Evolutionary conservation across 192 early-diverging fungal genomes (phyloP).

Genomic region (Coemansia sp.): DNA sequence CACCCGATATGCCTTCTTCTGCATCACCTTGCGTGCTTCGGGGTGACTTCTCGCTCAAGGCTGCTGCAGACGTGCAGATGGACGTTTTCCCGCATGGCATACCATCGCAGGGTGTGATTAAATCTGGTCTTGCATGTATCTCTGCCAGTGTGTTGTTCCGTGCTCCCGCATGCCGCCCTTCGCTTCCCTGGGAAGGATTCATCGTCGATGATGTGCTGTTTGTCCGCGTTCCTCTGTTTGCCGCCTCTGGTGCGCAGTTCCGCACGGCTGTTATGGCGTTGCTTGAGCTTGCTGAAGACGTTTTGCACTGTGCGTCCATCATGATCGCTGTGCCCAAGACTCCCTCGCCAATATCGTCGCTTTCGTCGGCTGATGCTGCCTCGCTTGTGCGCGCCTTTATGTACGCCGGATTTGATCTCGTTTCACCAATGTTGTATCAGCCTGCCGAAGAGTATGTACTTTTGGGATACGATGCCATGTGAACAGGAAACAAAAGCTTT

Average conservation of each 20-base stretch:
- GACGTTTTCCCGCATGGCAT: slow-evolving; percentile 45
- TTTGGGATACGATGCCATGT: slow-evolving; percentile 60
- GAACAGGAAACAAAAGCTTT: too few species aligned
- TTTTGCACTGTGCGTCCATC: slow-evolving; percentile 31
- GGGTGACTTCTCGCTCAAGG: slow-evolving; percentile 11
- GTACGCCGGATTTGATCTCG: slow-evolving; percentile 64
- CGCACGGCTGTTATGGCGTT: slow-evolving; percentile 44
- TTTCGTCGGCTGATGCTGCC: slow-evolving; percentile 12
- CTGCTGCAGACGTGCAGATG: slow-evolving; percentile 25
- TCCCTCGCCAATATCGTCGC: not conserved
- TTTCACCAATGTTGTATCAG: slow-evolving; percentile 57
- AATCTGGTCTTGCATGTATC: slow-evolving; percentile 18
- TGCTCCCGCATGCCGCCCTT: slow-evolving; percentile 9
- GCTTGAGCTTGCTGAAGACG: slow-evolving; percentile 54
- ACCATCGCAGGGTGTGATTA: slow-evolving; percentile 45
- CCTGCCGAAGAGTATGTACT: slow-evolving; percentile 55
- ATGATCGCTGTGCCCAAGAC: slow-evolving; percentile 40
- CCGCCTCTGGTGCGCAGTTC: slow-evolving; percentile 32
- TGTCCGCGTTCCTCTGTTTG: slow-evolving; percentile 26
- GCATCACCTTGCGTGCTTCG: not conserved
- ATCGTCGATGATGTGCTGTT: slow-evolving; percentile 39
- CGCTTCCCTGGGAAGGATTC: slow-evolving; percentile 38
- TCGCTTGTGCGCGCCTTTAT: slow-evolving; percentile 59
- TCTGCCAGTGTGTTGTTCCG: slow-evolving; percentile 24
- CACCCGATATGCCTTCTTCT: slow-evolving; percentile 1